Conservation (phyloP, 306 rosid species). For the Castanea sativa region DNA sequence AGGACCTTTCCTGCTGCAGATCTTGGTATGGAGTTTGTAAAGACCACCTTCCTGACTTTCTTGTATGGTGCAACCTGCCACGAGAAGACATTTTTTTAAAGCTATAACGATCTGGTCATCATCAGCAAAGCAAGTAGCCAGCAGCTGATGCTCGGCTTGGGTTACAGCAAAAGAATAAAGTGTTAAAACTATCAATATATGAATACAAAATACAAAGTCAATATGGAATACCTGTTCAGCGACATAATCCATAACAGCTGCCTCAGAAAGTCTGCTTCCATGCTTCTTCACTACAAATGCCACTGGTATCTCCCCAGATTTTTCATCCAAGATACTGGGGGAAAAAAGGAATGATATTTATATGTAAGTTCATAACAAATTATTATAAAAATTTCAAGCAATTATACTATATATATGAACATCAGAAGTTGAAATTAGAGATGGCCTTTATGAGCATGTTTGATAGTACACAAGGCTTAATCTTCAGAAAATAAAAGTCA, state of each 20-base stretch:
- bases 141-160: not conserved
- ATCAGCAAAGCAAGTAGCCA: not conserved
- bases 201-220: not conserved
- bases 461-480: not conserved
- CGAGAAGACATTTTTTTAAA: not conserved
- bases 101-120: not conserved
- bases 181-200: not conserved
- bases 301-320: conserved; percentile 75
- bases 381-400: not conserved
- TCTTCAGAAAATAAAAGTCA: not conserved
- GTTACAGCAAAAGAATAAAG: not conserved
- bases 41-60: conserved; percentile 74
- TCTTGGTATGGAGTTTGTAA: conserved; percentile 63
- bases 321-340: conserved; percentile 54
- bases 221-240: conserved; percentile 48
- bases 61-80: conserved; percentile 77
- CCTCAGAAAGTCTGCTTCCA: conserved; percentile 48
- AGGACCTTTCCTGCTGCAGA: conserved; percentile 87
- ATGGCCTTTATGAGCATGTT: not conserved
- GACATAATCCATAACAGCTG: conserved; percentile 56
- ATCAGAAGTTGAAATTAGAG: not conserved
- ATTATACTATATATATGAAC: not conserved
- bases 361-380: not conserved
- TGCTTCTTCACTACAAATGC: conserved; percentile 72
- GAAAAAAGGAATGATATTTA: conserved; percentile 17